A percentile compares a stretch with the other conserved stretches of the same genome.
phyloP scores from a whole-genome alignment of 805 yeast genomes.

The Dipodascus geniculatus region DNA sequence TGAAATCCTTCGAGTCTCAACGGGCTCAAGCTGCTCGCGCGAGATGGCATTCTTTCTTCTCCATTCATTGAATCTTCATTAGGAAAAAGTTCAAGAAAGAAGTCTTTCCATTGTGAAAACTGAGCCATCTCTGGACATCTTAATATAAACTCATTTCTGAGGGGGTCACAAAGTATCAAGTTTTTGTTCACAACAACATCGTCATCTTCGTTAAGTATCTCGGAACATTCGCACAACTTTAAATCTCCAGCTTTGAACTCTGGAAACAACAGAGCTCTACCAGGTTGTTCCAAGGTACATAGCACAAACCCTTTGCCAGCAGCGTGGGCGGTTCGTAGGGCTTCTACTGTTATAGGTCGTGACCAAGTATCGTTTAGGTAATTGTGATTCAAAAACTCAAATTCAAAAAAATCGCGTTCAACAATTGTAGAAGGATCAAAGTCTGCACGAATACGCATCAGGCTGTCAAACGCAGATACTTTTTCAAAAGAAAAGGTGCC shows the following conservation, averaged over 20 bases:
- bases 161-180: not conserved
- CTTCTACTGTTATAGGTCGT: conserved; percentile 1
- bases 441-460: too few species aligned
- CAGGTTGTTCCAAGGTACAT: conserved; percentile 16
- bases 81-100: not conserved
- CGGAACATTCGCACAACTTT: not conserved
- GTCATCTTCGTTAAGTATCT: not conserved
- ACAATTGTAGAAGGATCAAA: conserved; percentile 10
- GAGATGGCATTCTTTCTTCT: not conserved
- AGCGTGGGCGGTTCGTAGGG: conserved; percentile 4
- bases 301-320: conserved; percentile 9
- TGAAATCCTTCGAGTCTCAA: not conserved
- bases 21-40: not conserved
- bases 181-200: conserved; percentile 4
- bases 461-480: too few species aligned
- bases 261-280: conserved; percentile 15
- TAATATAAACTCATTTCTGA: not conserved
- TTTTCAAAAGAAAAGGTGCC: conserved; percentile 3
- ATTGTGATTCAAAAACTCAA: conserved; percentile 2
- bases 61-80: not conserved
- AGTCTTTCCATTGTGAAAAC: conserved; percentile 4
- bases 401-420: conserved; percentile 9
- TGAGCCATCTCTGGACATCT: conserved; percentile 8
- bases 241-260: conserved; percentile 12
- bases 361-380: not conserved